These are phyloP conservation scores for Perkinsus marinus DNA, from an alignment of 169 alveolate genomes.

Conservation along the genomic window DNA sequence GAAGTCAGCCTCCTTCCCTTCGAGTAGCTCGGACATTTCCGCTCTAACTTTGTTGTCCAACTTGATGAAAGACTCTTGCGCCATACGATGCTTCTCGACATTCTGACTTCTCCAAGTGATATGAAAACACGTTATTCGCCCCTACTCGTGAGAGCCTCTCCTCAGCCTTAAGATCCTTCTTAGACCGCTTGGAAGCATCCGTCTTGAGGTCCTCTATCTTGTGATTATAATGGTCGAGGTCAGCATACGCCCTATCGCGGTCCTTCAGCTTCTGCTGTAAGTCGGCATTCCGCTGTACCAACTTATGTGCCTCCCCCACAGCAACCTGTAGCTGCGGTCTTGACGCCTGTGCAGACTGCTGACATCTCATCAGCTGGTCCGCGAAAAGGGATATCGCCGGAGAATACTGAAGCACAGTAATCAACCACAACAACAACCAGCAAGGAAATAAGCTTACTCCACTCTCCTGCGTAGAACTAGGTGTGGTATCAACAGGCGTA, in stretches of 20 bases:
- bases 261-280: not conserved
- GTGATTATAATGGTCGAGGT: not conserved
- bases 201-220: not conserved
- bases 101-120: not conserved
- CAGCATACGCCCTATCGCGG: not conserved
- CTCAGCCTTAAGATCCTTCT: not conserved
- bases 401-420: not conserved
- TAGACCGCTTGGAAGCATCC: not conserved
- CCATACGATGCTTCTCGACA: not conserved
- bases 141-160: not conserved
- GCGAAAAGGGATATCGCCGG: not conserved
- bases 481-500: not conserved
- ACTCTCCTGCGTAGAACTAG: not conserved
- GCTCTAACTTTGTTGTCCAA: not conserved
- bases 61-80: not conserved
- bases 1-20: not conserved
- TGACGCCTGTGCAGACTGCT: not conserved
- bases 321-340: not conserved
- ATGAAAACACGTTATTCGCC: not conserved
- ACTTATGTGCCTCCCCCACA: not conserved
- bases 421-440: not conserved
- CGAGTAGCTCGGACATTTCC: not conserved
- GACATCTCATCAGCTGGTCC: not conserved
- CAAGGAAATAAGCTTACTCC: not conserved
- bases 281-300: not conserved